phyloP scores from a whole-genome alignment of 2,329 filamentous ascomycete species.

The Exserohilum rostratum region DNA sequence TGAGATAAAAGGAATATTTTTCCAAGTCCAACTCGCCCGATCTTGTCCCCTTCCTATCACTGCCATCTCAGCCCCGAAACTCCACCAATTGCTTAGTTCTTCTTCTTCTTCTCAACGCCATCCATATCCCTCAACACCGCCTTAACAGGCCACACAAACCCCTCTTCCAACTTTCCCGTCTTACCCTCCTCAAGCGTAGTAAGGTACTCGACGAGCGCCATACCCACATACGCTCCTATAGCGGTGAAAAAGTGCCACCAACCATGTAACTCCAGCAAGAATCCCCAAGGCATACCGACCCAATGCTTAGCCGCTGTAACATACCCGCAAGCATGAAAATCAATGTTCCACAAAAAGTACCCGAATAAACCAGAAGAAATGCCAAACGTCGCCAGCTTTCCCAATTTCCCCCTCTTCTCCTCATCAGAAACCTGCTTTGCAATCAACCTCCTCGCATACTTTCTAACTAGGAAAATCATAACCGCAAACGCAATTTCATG shows the following conservation, averaged over 20 bases:
- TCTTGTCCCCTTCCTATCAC: no score
- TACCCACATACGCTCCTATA: slow-evolving; percentile 55
- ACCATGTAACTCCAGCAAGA: slow-evolving; percentile 64
- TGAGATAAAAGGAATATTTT: not conserved
- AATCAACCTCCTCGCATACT: slow-evolving; percentile 37
- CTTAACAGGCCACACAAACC: slow-evolving; percentile 47
- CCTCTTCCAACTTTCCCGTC: slow-evolving; percentile 36
- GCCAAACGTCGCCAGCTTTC: slow-evolving; percentile 36
- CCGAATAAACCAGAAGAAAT: slow-evolving; percentile 54
- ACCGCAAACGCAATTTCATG: slow-evolving; percentile 50
- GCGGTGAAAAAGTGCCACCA: slow-evolving; percentile 70
- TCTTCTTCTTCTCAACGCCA: slow-evolving; percentile 23
- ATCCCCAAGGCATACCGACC: slow-evolving; percentile 62
- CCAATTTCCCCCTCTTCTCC: slow-evolving; percentile 29
- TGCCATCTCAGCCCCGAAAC: no score
- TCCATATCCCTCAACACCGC: slow-evolving; percentile 39
- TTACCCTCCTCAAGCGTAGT: slow-evolving; percentile 40
- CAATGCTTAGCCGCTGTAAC: slow-evolving; percentile 54
- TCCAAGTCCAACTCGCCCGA: no score
- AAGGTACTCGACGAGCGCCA: slow-evolving; percentile 47
- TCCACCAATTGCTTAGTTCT: not conserved
- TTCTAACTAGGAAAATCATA: slow-evolving; percentile 50
- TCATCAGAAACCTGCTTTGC: slow-evolving; percentile 31
- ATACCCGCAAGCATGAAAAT: slow-evolving; percentile 59
- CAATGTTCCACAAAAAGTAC: slow-evolving; percentile 64